Evolutionary conservation across 441 rosid species (phyloP), one percentile per base, ranked within the genome.

Genomic region (Biscutella laevigata): DNA sequence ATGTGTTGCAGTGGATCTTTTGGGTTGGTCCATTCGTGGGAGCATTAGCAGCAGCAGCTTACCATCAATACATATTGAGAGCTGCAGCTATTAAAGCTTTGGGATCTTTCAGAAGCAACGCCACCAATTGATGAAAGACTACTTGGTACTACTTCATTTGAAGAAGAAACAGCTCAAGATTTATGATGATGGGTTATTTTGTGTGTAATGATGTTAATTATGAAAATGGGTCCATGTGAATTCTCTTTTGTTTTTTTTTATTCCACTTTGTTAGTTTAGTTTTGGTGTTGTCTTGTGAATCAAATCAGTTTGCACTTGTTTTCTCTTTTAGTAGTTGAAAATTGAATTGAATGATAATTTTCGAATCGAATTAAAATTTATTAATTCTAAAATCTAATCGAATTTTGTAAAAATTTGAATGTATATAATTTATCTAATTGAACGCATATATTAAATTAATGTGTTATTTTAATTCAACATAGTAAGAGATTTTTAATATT

Each of bases 11-110:
- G 77, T 79, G 84, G 84, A 73, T 79, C 40, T 79, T 79, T 54
- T 79, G 84, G 84, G 79, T 79, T 10, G 81, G 81, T 28, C 84
- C 81, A 0, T 64, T 79, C 22, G 32, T 71, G 11, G 81, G 84
- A 39, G 81, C 81, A 17, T 38, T 76, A 10, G 77, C 77, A 7
- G 84, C 84, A 32, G 77, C 81, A 4, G 62, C 68, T 6, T 78
- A 78, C 54, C 84, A 78, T 33, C 79, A 74, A 61, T 76, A 51
- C 69, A 59, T 78, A 4, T 71, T 73, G 48, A 67, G 81, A 53
- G 84, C 79, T 14, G 70, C 75, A 21, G 81, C 81, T 19, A 65
- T 73, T 39, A 75, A 78, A 22, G 81, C 83, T 5, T 72, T 78
- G 57, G 79, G 69, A 14, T 78, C 84, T 27, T 78, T 78, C 77